Conservation (phyloP, 306 rosid species). For the Begonia masoniana region DNA sequence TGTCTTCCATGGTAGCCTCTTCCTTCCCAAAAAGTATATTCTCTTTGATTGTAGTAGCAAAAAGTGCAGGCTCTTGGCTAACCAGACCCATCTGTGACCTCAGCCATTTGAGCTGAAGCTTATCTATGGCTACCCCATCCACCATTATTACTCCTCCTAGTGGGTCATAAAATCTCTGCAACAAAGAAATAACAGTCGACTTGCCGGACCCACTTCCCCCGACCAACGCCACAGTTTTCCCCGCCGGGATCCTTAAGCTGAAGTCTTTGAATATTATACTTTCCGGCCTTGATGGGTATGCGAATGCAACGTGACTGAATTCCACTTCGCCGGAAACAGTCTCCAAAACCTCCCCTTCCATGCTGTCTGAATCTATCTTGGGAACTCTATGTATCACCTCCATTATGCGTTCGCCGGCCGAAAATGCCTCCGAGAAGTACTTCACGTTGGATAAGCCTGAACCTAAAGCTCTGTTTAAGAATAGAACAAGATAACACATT, state of each 20-base stretch:
- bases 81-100: conserved; percentile 78
- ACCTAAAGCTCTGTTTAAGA: conserved; percentile 1
- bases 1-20: conserved; percentile 47
- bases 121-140: conserved; percentile 47
- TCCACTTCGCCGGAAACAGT: conserved; percentile 42
- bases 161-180: conserved; percentile 90
- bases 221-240: conserved; percentile 57
- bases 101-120: conserved; percentile 46
- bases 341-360: conserved; percentile 28
- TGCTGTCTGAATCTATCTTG: conserved; percentile 15
- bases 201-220: conserved; percentile 91
- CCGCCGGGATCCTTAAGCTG: conserved; percentile 41
- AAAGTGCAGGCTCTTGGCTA: conserved; percentile 70
- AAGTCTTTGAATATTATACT: conserved; percentile 51
- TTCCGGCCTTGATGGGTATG: conserved; percentile 70
- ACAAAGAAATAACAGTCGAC: conserved; percentile 59
- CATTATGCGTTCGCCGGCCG: conserved; percentile 35
- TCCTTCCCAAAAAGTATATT: conserved; percentile 71
- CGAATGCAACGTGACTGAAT: conserved; percentile 43
- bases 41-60: conserved; percentile 73
- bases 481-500: neutral
- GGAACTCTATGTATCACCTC: conserved; percentile 41
- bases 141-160: conserved; percentile 40
- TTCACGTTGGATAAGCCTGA: conserved; percentile 51
- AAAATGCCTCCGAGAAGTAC: conserved; percentile 35